Evolutionary conservation across 371 early-diverging fungal genomes (phyloP), one percentile per base, ranked within the genome.

Genomic region (Quaeritorhiza haematococci): DNA sequence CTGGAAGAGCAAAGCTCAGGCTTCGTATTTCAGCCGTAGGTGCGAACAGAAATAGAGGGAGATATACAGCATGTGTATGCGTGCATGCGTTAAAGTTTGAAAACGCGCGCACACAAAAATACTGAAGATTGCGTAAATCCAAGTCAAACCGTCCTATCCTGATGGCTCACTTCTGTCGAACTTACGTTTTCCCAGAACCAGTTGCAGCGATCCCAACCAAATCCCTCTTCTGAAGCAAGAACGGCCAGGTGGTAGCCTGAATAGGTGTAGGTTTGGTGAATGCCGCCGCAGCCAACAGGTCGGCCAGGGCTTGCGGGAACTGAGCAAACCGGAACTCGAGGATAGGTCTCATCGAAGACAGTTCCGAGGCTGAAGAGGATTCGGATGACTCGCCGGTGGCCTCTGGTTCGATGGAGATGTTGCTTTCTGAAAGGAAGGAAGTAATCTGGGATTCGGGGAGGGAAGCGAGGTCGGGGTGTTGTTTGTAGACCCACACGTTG

Each of bases 1-100:
- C 82, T n/a, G 98, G 98, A 27, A 98, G 74, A n/a, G 88, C 89
- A 77, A 95, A 98, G 7, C 90, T 90, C 24, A 94, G 66, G 0
- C 96, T 96, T 78, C 95, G 47, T 27, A 47, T 10, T 13, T 10
- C 15, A 47, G 27, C 24, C 15, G 27, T 15, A 15, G 27, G 15
- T 10, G 24, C 10, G 10, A 10, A 13, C 10, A 47, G 13, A 47
- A 3, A 70, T 66, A 28, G 35, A 19, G 24, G 24, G 49, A 2
- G 29, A 35, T 33, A 46, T 21, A 33, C 13, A 28, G 23, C 46
- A 24, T 27, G 24, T 24, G 19, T 38, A 13, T 13, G 13, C 38
- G 13, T 38, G 38, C 38, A 13, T 13, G 13, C 19, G 38, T 21
- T 6, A 41, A 33, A 35, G 23, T 23, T 32, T 47, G 47, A 26